These are phyloP conservation scores for Aspergillus sparsus DNA, from an alignment of 495 filamentous ascomycete species.

Conservation along the genomic window DNA sequence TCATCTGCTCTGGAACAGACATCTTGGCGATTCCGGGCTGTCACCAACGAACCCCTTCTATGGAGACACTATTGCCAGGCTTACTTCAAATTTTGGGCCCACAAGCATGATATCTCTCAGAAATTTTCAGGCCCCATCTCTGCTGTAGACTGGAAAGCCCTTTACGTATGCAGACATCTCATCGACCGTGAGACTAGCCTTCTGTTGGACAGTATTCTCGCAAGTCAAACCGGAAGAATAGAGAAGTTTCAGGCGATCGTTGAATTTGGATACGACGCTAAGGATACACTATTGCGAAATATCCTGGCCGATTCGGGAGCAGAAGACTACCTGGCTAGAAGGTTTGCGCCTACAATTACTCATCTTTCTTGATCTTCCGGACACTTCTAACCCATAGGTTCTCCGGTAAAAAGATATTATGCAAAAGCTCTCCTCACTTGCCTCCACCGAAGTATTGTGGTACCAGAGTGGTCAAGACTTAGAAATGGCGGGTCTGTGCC, in stretches of 20 bases:
- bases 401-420: slow-evolving; percentile 61
- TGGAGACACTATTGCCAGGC: slow-evolving; percentile 75
- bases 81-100: slow-evolving; percentile 72
- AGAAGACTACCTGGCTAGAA: slow-evolving; percentile 79
- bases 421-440: slow-evolving; percentile 68
- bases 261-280: slow-evolving; percentile 78
- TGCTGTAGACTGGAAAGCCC: slow-evolving; percentile 72
- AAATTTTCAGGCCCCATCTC: slow-evolving; percentile 55
- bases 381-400: slow-evolving; percentile 6
- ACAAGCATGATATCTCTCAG: slow-evolving; percentile 59
- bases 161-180: slow-evolving; percentile 63
- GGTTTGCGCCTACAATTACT: slow-evolving; percentile 49
- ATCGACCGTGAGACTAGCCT: slow-evolving; percentile 56
- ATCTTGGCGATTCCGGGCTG: slow-evolving; percentile 62
- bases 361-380: neutral
- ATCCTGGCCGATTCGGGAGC: slow-evolving; percentile 55
- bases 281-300: slow-evolving; percentile 76
- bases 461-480: slow-evolving; percentile 71
- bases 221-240: slow-evolving; percentile 66
- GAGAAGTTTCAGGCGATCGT: slow-evolving; percentile 68
- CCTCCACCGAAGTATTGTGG: slow-evolving; percentile 77
- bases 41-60: slow-evolving; percentile 69
- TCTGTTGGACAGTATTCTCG: slow-evolving; percentile 69
- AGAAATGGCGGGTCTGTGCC: slow-evolving; percentile 51
- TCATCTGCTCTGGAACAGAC: slow-evolving; percentile 55